Evolutionary conservation across 495 filamentous ascomycete species (phyloP), one percentile per base, ranked within the genome.

Genomic region (Thermochaetoides thermophila): DNA sequence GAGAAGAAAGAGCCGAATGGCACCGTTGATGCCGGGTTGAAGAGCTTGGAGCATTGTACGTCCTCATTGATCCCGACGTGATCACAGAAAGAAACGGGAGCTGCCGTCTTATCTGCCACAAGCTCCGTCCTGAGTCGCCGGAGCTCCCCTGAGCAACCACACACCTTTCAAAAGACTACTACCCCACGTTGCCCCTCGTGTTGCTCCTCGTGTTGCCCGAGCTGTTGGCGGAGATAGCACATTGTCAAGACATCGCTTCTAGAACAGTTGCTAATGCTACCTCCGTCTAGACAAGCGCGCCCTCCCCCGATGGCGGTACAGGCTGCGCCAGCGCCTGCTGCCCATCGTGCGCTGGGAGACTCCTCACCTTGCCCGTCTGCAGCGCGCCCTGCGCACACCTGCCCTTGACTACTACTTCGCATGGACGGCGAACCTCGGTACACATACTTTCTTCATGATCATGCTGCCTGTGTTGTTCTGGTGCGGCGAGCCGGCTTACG

Each of bases 401-500:
- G 61, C 78, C 3, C 73, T 95, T 35, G 89, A 97, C 56, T 80
- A 82, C 17, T 97, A 93, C 57, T 97, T 97, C 50, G 86, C 87
- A 10, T 78, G 89, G 42, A 93, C 87, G 1, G 89, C 89, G 42
- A 97, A 95, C 57, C 76, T 96, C 25, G 89, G 89, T 19, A 97
- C 89, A 4, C 89, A 97, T 59, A 97, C 89, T 1, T 95, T 94
- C 63, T 97, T 94, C 63, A 97, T 94, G 86, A 68, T 91, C 32
- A 73, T 80, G 30, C 57, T 97, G 38, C 89, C 89, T 3, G 78
- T 95, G 32, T 66, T 95, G 35, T 95, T 95, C 60, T 97, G 89
- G 89, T 87, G 82, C 49, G 87, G 89, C 17, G 79, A 81, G 49
- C 72, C 74, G 18, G 73, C 61, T 35, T 67, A 91, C 29, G 89